These are phyloP conservation scores for Agastache rugosa DNA, from an alignment of 257 asterid genomes.

Conservation along the genomic window DNA sequence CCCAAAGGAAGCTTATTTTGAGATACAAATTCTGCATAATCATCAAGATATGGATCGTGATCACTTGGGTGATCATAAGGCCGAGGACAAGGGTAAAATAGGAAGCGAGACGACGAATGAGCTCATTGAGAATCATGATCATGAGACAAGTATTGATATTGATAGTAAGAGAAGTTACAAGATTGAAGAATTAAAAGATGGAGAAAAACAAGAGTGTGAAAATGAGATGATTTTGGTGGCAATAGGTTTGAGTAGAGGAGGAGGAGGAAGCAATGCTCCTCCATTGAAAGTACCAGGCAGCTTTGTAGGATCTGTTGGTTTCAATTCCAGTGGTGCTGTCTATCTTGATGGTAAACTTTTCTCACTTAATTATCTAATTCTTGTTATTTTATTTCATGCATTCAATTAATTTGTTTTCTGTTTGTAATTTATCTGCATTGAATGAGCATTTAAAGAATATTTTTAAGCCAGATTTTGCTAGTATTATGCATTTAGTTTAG, in stretches of 20 bases:
- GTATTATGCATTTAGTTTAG: background rate
- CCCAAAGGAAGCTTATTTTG: conserved; percentile 88
- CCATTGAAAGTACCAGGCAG: conserved; percentile 69
- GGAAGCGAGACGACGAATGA: conserved; percentile 54
- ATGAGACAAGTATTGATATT: background rate
- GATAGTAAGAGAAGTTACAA: conserved; percentile 27
- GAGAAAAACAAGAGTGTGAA: conserved; percentile 34
- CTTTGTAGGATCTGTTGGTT: conserved; percentile 79
- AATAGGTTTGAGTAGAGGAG: conserved; percentile 56
- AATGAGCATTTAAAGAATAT: conserved; percentile 26
- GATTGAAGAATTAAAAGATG: conserved; percentile 46
- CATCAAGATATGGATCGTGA: background rate
- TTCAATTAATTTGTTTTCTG: background rate
- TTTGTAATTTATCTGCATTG: conserved; percentile 2
- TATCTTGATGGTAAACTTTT: conserved; percentile 68
- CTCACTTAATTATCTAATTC: background rate
- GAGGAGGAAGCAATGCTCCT: conserved; percentile 51
- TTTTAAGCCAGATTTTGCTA: conserved; percentile 30
- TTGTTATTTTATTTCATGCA: background rate
- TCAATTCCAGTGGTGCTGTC: conserved; percentile 75
- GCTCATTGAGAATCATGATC: conserved; percentile 55
- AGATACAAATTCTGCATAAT: conserved; percentile 54
- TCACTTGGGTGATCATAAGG: background rate
- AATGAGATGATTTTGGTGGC: conserved; percentile 44
- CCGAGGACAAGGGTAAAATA: background rate